Evolutionary conservation across 2,329 filamentous ascomycete genomes (phyloP), one percentile per base, ranked within the genome.

Genomic region (Fusarium sp.): DNA sequence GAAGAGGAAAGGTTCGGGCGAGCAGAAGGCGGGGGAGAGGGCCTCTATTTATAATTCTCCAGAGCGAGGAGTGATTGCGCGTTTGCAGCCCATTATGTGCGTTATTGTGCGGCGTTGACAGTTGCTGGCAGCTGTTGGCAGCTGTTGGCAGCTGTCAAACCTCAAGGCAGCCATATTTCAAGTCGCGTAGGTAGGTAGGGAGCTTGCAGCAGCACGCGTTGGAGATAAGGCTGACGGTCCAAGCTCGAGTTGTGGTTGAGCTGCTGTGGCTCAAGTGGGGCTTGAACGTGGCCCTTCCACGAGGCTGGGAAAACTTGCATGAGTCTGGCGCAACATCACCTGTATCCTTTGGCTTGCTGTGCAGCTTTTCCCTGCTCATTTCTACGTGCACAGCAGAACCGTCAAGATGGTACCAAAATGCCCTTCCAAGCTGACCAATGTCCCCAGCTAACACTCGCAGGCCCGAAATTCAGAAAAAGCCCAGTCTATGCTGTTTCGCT

Each of bases 401-500:
- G 53, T 60, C 65, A 73, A 71, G 53, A 74, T 74, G 72, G 73
- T 72, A 47, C 12, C 28, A 9, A 4, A 13, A 5, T 1, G 2
- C 13, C 3, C 6, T 0, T 0, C 3, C 1, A 13, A 19, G 2
- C 19, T 11, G 12, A 10, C 6, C 2, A 15, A 9, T 12, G 7
- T 28, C 7, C 2, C 1, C 7, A 25, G 22, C 58, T 70, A 29
- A 70, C 58, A 25, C n/a, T n/a, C 0, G 0, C 70, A 93, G 94
- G 93, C 94, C 74, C 94, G 94, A 75, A 97, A 98, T 79, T 94
- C 92, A 41, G 94, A 98, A 85, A 99, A 98, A 79, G 94, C 95
- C 73, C 95, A 99, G 83, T 97, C 93, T 43, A 99, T 99, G 94
- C 94, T 99, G 78, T 99, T 97, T 83, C 94, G 95, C 84, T 99